Evolutionary conservation across 2,329 filamentous ascomycete species (phyloP).

Genomic region (Curvularia sp.): DNA sequence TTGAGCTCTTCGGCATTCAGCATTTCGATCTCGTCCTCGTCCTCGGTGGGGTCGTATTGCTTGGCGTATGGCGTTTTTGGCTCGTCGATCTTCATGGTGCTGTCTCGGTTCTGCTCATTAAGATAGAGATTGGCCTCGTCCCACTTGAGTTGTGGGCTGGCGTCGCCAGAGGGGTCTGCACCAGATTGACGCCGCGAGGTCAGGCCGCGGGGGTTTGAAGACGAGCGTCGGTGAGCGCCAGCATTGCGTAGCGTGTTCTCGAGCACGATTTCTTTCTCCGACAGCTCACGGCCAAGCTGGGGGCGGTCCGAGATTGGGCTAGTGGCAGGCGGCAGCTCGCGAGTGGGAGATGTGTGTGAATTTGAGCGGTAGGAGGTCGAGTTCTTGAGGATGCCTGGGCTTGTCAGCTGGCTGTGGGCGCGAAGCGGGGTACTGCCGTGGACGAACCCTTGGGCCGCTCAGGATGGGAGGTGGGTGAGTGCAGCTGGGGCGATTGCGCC

Average conservation of each 20-base stretch:
- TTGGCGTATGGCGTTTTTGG: slow-evolving; percentile 96
- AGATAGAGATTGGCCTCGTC: slow-evolving; percentile 98
- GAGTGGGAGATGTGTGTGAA: slow-evolving; percentile 57
- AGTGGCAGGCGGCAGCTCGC: slow-evolving; percentile 45
- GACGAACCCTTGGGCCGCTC: slow-evolving; percentile 56
- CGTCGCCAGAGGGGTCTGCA: slow-evolving; percentile 61
- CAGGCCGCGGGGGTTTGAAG: slow-evolving; percentile 71
- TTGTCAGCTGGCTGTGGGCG: slow-evolving; percentile 20
- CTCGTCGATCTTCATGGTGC: slow-evolving; percentile 99
- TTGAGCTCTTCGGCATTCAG: slow-evolving; percentile 74
- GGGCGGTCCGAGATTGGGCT: slow-evolving; percentile 51
- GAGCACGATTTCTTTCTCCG: slow-evolving; percentile 87
- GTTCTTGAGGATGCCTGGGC: slow-evolving; percentile 90
- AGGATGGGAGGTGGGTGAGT: slow-evolving; percentile 47
- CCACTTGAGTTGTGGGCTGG: slow-evolving; percentile 87
- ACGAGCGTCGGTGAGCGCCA: slow-evolving; percentile 83
- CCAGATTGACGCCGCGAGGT: slow-evolving; percentile 76
- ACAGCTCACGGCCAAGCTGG: slow-evolving; percentile 60
- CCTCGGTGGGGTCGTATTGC: slow-evolving; percentile 88
- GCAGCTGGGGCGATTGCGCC: slow-evolving; percentile 43
- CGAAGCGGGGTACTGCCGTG: slow-evolving; percentile 7
- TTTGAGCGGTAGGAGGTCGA: slow-evolving; percentile 68
- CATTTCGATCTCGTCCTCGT: slow-evolving; percentile 73
- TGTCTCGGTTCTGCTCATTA: slow-evolving; percentile 92
- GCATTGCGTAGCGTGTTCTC: slow-evolving; percentile 96